Evolutionary conservation across 164 flowering plant genomes (phyloP), one percentile per base, ranked within the genome.

Genomic region (Vitis riparia): DNA sequence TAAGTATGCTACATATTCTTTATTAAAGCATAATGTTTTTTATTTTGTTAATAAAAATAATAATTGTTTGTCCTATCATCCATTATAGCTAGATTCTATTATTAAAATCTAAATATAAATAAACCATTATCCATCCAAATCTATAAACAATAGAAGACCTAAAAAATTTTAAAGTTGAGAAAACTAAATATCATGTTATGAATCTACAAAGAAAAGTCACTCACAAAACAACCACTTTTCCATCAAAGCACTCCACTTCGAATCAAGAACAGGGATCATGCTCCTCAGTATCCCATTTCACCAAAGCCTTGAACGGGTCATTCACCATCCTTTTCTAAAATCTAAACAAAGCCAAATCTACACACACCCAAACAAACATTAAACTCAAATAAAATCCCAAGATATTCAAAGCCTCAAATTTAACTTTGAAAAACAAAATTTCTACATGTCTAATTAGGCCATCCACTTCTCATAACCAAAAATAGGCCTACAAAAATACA

Each of bases 201-300:
- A 7, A 32, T 32, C 6, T 32, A 0, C 7, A 32, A 2, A n/a
- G 55, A 9, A 68, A 30, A 57, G 58, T 16, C 37, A 87, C 94
- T 87, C 73, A 91, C 97, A 88, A 59, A 59, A 48, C 68, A 23
- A 85, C 88, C 50, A 86, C 91, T 75, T 79, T 71, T 44, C 88
- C 88, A 65, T 83, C 78, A 0, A 77, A 78, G 75, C 97, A 88
- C 73, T 76, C 86, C 14, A 91, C 85, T 0, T 93, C 90, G 52
- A 71, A 76, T 93, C 93, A 89, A 0, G 79, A 85, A 78, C 91
- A 91, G 0, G 84, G 85, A 72, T 73, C 69, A 53, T 51, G 30
- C 27, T 71, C 82, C 62, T 75, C 86, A 51, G 67, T 76, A 55
- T 76, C 71, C 95, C 92, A 90, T 75, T 73, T 79, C 37, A 67